Percentiles rank a stretch among this genome's conserved stretches.
Conservation (phyloP, 2,329 filamentous ascomycete genomes). For the Neonectria ditissima region DNA sequence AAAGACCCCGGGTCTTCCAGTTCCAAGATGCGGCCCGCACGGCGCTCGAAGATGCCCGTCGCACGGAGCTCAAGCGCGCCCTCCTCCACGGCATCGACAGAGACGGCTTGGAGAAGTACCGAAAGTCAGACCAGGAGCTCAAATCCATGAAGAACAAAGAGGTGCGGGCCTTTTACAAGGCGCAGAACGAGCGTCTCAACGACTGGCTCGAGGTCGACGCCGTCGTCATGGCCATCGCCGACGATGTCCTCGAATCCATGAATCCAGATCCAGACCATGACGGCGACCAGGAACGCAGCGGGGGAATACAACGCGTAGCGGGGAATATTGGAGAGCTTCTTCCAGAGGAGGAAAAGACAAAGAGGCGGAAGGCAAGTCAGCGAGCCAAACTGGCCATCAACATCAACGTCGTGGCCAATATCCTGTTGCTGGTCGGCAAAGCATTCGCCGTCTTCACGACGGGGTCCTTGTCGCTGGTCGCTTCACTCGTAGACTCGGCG, state of each 20-base stretch:
- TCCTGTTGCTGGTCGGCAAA: constrained; percentile 78
- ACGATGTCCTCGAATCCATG: constrained; percentile 51
- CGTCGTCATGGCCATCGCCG: constrained; percentile 50
- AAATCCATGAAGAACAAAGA: constrained; percentile 45
- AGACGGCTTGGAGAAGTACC: constrained; percentile 45
- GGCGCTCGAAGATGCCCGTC: neutral
- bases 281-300: constrained; percentile 47
- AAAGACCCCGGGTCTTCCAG: neutral
- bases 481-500: constrained; percentile 80
- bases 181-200: constrained; percentile 48
- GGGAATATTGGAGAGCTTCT: constrained; percentile 48
- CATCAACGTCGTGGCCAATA: constrained; percentile 82
- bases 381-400: constrained; percentile 75
- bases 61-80: neutral
- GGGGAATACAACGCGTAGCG: constrained; percentile 46
- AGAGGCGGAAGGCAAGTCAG: constrained; percentile 38
- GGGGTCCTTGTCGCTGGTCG: constrained; percentile 80
- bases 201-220: constrained; percentile 52
- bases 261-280: constrained; percentile 51
- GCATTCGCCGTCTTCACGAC: constrained; percentile 82
- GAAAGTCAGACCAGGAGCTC: constrained; percentile 46
- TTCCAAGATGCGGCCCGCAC: neutral
- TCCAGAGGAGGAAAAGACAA: constrained; percentile 47
- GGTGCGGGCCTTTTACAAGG: constrained; percentile 45
- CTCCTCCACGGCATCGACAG: constrained; percentile 46